Conservation (phyloP, 2,329 filamentous ascomycete genomes). For the Aquanectria penicillioides region DNA sequence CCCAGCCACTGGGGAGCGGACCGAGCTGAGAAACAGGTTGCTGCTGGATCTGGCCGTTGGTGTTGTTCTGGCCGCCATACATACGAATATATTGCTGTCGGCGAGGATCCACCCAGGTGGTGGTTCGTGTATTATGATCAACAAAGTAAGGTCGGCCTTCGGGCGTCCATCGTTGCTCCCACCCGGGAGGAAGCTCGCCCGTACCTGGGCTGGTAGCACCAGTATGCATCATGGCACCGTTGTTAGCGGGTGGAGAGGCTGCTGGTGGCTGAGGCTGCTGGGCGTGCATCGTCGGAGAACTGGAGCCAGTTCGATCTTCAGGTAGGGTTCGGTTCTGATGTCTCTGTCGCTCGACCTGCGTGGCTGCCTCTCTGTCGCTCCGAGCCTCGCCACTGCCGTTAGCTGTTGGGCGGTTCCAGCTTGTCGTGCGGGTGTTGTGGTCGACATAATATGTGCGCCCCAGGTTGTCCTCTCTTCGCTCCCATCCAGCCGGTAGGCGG, state of each 20-base stretch:
- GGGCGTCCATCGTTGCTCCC: slow-evolving; percentile 96
- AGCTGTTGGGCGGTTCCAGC: slow-evolving; percentile 90
- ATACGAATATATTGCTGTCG: slow-evolving; percentile 98
- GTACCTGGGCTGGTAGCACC: slow-evolving; percentile 92
- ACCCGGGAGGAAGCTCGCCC: slow-evolving; percentile 92
- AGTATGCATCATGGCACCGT: slow-evolving; percentile 90
- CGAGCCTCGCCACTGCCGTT: slow-evolving; percentile 78
- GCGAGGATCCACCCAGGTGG: slow-evolving; percentile 97
- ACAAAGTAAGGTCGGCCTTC: slow-evolving; percentile 97
- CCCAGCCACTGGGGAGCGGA: slow-evolving; percentile 95
- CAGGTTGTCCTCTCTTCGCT: slow-evolving; percentile 92
- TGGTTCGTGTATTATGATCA: slow-evolving; percentile 97
- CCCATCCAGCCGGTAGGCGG: slow-evolving; percentile 91
- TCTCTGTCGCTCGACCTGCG: slow-evolving; percentile 89
- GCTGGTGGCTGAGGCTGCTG: slow-evolving; percentile 56
- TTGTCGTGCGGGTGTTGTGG: slow-evolving; percentile 95
- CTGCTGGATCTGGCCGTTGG: slow-evolving; percentile 90
- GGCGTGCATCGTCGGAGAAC: slow-evolving; percentile 80
- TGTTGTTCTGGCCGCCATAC: slow-evolving; percentile 89
- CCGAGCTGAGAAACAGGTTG: slow-evolving; percentile 97
- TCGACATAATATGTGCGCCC: slow-evolving; percentile 98
- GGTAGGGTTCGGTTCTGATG: slow-evolving; percentile 96
- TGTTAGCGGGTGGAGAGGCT: slow-evolving; percentile 52
- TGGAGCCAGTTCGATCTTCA: slow-evolving; percentile 93
- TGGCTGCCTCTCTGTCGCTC: slow-evolving; percentile 86